Conservation (phyloP, 78 protist species). For the Dictyostelium firmibasis region DNA sequence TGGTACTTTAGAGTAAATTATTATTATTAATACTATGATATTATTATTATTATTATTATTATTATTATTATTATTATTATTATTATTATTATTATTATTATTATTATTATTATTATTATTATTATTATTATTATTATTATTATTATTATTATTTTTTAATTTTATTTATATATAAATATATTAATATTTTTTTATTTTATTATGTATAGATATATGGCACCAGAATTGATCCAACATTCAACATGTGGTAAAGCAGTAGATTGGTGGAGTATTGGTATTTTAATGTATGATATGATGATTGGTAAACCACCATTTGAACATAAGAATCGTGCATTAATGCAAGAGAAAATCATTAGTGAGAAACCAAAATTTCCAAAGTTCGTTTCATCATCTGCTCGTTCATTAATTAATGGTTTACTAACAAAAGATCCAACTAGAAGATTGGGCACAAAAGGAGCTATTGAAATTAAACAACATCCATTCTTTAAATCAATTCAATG, state of each 20-base stretch:
- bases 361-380: slow-evolving; percentile 58
- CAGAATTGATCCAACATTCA: slow-evolving; percentile 65
- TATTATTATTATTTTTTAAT: background rate
- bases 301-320: slow-evolving; percentile 84
- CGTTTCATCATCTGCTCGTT: slow-evolving; percentile 46
- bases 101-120: background rate
- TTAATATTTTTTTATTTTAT: background rate
- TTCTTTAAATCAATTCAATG: slow-evolving; percentile 77
- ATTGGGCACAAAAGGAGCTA: slow-evolving; percentile 78
- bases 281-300: slow-evolving; percentile 90
- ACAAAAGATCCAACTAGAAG: slow-evolving; percentile 84
- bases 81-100: background rate
- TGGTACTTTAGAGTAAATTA: slow-evolving; percentile 60
- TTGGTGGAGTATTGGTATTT: slow-evolving; percentile 95
- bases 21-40: background rate
- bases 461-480: slow-evolving; percentile 77
- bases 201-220: slow-evolving; percentile 34
- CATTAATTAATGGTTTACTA: slow-evolving; percentile 70
- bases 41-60: background rate
- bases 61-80: background rate
- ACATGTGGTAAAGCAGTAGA: slow-evolving; percentile 64
- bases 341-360: slow-evolving; percentile 36
- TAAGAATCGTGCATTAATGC: slow-evolving; percentile 1
- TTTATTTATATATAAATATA: too few relatives aligned
- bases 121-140: background rate